These are phyloP conservation scores for Venturia pyrina DNA, from an alignment of 2,329 filamentous ascomycete species.

Conservation along the genomic window DNA sequence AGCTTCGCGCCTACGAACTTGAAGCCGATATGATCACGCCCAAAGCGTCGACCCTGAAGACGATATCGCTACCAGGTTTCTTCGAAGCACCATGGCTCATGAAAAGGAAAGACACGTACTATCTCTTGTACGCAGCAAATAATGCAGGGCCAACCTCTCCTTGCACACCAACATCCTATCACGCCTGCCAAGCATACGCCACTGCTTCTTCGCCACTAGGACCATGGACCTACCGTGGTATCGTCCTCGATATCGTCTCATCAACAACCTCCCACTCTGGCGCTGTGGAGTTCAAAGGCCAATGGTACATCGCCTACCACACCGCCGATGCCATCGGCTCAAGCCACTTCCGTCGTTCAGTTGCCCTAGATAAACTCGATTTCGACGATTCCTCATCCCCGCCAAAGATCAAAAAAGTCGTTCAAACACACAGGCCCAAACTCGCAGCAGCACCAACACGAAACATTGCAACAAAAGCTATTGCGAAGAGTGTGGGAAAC, in stretches of 20 bases:
- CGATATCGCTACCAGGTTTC: slow-evolving; percentile 23
- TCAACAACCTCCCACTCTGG: slow-evolving; percentile 30
- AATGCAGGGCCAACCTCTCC: slow-evolving; percentile 28
- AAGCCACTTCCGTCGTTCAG: slow-evolving; percentile 27
- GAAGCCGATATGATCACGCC: slow-evolving; percentile 28
- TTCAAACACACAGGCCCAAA: slow-evolving; percentile 21
- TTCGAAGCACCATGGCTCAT: slow-evolving; percentile 33
- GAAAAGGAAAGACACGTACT: slow-evolving; percentile 27
- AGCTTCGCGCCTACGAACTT: slow-evolving; percentile 27
- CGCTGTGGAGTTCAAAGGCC: slow-evolving; percentile 21
- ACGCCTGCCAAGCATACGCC: slow-evolving; percentile 31
- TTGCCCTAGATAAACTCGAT: slow-evolving; percentile 26
- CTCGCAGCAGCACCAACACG: slow-evolving; percentile 20
- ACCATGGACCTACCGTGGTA: slow-evolving; percentile 27
- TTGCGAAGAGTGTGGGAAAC: slow-evolving; percentile 15
- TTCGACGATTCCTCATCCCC: slow-evolving; percentile 23
- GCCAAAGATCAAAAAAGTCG: slow-evolving; percentile 21
- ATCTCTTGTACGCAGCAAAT: slow-evolving; percentile 32
- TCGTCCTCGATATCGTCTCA: slow-evolving; percentile 28
- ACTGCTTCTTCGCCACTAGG: slow-evolving; percentile 26
- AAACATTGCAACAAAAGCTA: slow-evolving; percentile 25
- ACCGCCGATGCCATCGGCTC: slow-evolving; percentile 27
- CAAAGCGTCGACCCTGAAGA: slow-evolving; percentile 18
- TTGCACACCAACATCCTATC: slow-evolving; percentile 30
- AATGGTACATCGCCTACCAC: slow-evolving; percentile 28